Evolutionary conservation across 768 basidiomycete species (phyloP).

Genomic region (Rhodocollybia butyracea): DNA sequence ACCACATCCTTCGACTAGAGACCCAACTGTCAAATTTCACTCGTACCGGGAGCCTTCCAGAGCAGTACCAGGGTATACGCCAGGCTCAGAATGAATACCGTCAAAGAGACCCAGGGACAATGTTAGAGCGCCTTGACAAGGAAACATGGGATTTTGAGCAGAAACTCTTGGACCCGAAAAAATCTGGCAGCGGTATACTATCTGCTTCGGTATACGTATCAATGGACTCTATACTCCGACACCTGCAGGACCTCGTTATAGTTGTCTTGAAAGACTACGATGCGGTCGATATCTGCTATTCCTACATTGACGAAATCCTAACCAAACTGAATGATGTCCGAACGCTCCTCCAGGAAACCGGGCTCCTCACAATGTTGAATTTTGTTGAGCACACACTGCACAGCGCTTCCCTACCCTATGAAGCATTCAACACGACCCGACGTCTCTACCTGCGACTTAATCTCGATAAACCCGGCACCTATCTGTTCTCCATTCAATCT

Average conservation of each 20-base stretch:
- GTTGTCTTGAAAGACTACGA: constrained; percentile 13
- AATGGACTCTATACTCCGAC: constrained; percentile 14
- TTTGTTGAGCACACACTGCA: constrained; percentile 21
- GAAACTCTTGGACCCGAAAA: background rate
- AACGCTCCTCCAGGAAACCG: constrained; percentile 25
- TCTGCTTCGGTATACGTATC: constrained; percentile 11
- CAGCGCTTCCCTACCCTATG: constrained; percentile 23
- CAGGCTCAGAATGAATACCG: constrained; percentile 1
- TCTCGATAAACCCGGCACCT: background rate
- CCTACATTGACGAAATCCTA: constrained; percentile 20
- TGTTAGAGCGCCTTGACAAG: background rate
- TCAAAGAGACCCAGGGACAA: background rate
- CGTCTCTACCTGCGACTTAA: constrained; percentile 31
- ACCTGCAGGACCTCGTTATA: constrained; percentile 12
- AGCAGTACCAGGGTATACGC: background rate
- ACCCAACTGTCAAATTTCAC: constrained; percentile 17
- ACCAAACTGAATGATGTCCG: constrained; percentile 17
- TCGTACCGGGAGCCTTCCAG: constrained; percentile 10
- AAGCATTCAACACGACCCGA: constrained; percentile 35
- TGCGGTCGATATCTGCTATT: constrained; percentile 13
- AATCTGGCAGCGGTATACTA: background rate
- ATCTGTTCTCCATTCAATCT: background rate
- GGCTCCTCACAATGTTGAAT: constrained; percentile 26
- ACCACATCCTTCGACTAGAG: constrained; percentile 21
- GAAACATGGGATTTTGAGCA: background rate